These are phyloP conservation scores for Corylus avellana DNA, from an alignment of 306 rosid species.

Conservation along the genomic window DNA sequence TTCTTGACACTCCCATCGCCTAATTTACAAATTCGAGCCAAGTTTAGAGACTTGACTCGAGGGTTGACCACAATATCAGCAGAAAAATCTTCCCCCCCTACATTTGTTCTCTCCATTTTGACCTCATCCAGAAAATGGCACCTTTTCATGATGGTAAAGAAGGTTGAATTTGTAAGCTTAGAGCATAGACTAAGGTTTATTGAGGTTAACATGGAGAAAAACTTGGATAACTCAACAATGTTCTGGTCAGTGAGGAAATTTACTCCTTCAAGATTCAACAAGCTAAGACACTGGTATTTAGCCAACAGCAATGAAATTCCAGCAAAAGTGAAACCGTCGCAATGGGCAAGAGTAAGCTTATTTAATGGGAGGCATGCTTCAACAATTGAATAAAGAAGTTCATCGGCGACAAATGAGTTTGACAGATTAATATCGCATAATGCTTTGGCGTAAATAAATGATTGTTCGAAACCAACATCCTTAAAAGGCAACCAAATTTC, in stretches of 20 bases:
- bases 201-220: too few species aligned
- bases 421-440: conserved; percentile 46
- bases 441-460: conserved; percentile 32
- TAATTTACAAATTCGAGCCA: conserved; percentile 33
- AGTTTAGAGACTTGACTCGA: conserved; percentile 44
- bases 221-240: conserved; percentile 20
- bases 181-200: too few species aligned
- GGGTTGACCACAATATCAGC: conserved; percentile 22
- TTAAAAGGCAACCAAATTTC: conserved; percentile 19
- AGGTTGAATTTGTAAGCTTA: too few species aligned
- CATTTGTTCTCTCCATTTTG: conserved; percentile 42
- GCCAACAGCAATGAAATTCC: conserved; percentile 48
- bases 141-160: conserved; percentile 32
- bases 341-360: conserved; percentile 46
- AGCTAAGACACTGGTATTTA: conserved; percentile 37
- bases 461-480: conserved; percentile 26
- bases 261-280: conserved; percentile 46
- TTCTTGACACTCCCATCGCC: conserved; percentile 20
- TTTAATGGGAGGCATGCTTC: conserved; percentile 53
- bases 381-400: conserved; percentile 47
- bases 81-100: conserved; percentile 16
- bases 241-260: conserved; percentile 39
- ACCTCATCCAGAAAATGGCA: conserved; percentile 49
- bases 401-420: conserved; percentile 39
- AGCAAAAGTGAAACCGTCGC: conserved; percentile 30